These are phyloP conservation scores for Backusella mclennaniae DNA, from an alignment of 192 early-diverging fungal species.

Conservation along the genomic window DNA sequence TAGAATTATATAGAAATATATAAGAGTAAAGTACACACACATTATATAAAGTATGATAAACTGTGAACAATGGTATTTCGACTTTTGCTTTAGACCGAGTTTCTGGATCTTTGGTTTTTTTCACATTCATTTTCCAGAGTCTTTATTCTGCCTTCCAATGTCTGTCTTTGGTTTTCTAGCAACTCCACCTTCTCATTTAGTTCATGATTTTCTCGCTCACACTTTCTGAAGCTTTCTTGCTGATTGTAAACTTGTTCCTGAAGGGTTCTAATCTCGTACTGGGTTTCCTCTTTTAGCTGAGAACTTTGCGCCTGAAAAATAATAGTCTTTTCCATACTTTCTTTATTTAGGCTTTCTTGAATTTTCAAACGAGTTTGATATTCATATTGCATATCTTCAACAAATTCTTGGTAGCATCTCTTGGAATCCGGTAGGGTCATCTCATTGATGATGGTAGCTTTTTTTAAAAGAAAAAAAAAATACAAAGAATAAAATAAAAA, in stretches of 20 bases:
- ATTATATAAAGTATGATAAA: too few species aligned
- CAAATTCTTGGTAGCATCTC: background rate
- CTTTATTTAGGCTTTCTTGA: background rate
- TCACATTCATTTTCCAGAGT: background rate
- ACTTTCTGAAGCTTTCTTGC: background rate
- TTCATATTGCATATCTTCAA: background rate
- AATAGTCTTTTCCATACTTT: background rate
- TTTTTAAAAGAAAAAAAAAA: background rate
- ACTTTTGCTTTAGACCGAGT: background rate
- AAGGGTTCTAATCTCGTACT: background rate
- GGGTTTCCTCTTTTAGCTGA: background rate
- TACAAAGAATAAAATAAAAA: too few species aligned
- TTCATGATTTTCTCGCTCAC: background rate
- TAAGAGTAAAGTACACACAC: too few species aligned
- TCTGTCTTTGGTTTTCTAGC: background rate
- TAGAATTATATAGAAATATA: too few species aligned
- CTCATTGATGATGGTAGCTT: background rate
- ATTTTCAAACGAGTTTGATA: background rate
- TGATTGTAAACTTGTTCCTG: background rate
- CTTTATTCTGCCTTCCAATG: background rate
- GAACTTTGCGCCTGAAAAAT: background rate
- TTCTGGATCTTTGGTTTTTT: background rate
- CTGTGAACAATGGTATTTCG: too few species aligned
- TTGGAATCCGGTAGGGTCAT: background rate
- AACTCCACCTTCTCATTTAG: background rate